These are phyloP conservation scores for Parietaria judaica DNA, from an alignment of 306 rosid species.

Conservation along the genomic window DNA sequence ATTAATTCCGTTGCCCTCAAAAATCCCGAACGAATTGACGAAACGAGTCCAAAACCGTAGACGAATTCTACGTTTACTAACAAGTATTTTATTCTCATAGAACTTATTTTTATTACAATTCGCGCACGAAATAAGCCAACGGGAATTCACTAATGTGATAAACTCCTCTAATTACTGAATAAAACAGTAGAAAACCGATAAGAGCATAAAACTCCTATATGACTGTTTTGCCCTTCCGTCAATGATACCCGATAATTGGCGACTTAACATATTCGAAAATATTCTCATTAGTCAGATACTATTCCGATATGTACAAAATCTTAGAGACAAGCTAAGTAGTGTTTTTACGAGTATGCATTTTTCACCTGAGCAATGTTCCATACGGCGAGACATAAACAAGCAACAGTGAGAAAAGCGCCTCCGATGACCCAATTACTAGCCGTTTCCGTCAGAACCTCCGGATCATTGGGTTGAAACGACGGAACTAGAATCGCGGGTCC, in stretches of 20 bases:
- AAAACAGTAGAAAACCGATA: too few species aligned
- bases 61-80: too few species aligned
- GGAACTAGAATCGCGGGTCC: constrained; percentile 30
- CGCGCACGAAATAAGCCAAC: too few species aligned
- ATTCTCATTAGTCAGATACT: too few species aligned
- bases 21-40: not conserved
- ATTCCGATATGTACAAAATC: too few species aligned
- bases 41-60: not conserved
- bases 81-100: not conserved
- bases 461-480: constrained; percentile 5
- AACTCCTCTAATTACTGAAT: too few species aligned
- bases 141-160: too few species aligned
- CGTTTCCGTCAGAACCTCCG: constrained; percentile 11
- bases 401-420: constrained; percentile 37
- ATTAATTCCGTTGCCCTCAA: constrained; percentile 17
- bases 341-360: not conserved
- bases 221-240: too few species aligned
- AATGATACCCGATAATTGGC: too few species aligned
- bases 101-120: too few species aligned
- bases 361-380: constrained; percentile 50
- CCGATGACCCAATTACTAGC: constrained; percentile 50
- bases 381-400: constrained; percentile 29
- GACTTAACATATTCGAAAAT: too few species aligned
- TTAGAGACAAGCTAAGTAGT: not conserved
- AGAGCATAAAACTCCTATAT: too few species aligned